Conservation (phyloP, 2,329 filamentous ascomycete species). For the Monosporascus sp. region DNA sequence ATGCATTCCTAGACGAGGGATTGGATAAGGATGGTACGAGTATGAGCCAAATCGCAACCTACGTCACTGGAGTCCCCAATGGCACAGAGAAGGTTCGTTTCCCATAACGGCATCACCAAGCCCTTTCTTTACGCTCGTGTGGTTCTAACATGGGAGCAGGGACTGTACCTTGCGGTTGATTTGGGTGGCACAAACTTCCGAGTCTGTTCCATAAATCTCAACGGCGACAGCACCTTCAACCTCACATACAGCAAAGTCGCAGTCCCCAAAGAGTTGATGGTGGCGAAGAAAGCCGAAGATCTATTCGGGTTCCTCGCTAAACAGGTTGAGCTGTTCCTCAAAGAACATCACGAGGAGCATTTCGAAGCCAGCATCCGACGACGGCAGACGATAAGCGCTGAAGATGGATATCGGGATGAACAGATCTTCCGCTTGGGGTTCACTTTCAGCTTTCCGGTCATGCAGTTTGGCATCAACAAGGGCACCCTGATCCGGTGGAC, state of each 20-base stretch:
- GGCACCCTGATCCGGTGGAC: conserved; percentile 95
- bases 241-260: conserved; percentile 88
- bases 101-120: not conserved
- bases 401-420: conserved; percentile 59
- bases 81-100: conserved; percentile 83
- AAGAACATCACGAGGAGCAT: conserved; percentile 80
- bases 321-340: conserved; percentile 85
- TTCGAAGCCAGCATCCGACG: conserved; percentile 67
- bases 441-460: conserved; percentile 95
- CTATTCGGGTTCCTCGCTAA: conserved; percentile 90
- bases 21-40: conserved; percentile 71
- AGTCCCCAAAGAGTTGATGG: conserved; percentile 87
- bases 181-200: conserved; percentile 98
- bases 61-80: conserved; percentile 92
- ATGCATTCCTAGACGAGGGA: conserved; percentile 61
- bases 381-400: conserved; percentile 54
- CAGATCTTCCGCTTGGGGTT: conserved; percentile 93
- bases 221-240: conserved; percentile 92
- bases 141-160: conserved; percentile 44
- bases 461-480: conserved; percentile 92
- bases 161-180: conserved; percentile 92
- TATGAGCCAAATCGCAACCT: conserved; percentile 93
- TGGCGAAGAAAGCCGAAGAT: conserved; percentile 76
- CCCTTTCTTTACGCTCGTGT: not conserved
- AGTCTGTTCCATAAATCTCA: conserved; percentile 89